phyloP scores from a whole-genome alignment of 805 yeast species.

The Scheffersomyces lignosus region DNA sequence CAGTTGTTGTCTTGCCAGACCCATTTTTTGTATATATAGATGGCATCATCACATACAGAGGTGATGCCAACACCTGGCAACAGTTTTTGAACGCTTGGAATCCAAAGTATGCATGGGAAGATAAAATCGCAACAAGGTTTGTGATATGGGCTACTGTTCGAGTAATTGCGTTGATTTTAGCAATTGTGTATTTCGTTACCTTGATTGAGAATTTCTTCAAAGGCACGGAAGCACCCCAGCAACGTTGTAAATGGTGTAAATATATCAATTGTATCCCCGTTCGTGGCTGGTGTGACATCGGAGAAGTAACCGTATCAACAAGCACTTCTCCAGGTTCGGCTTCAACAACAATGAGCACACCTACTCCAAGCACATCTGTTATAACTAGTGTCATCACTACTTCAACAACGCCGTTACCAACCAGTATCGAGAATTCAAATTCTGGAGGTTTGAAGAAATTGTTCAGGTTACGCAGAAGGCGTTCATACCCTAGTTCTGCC shows the following conservation, averaged over 20 bases:
- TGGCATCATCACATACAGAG: constrained; percentile 37
- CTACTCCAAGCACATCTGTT: constrained; percentile 7
- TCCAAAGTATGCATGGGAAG: constrained; percentile 32
- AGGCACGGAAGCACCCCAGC: constrained; percentile 15
- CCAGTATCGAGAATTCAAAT: constrained; percentile 18
- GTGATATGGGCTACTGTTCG: constrained; percentile 55
- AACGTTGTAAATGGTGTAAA: constrained; percentile 66
- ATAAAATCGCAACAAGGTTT: constrained; percentile 40
- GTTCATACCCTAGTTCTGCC: too few relatives aligned
- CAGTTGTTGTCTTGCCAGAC: constrained; percentile 52
- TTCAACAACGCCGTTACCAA: constrained; percentile 14
- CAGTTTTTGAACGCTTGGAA: constrained; percentile 40
- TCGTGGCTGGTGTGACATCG: constrained; percentile 65
- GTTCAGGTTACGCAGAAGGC: too few relatives aligned
- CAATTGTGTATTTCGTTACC: constrained; percentile 50
- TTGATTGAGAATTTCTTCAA: constrained; percentile 49
- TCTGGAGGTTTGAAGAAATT: constrained; percentile 1
- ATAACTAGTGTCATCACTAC: constrained; percentile 4
- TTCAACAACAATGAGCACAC: constrained; percentile 4
- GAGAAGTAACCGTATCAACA: constrained; percentile 32
- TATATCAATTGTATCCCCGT: constrained; percentile 71
- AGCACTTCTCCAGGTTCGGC: constrained; percentile 5
- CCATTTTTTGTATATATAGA: constrained; percentile 50
- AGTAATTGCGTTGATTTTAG: constrained; percentile 41
- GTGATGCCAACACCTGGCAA: constrained; percentile 29